Base-by-base conservation (phyloP, 805 yeast species). In the Candida loeiensis region DNA sequence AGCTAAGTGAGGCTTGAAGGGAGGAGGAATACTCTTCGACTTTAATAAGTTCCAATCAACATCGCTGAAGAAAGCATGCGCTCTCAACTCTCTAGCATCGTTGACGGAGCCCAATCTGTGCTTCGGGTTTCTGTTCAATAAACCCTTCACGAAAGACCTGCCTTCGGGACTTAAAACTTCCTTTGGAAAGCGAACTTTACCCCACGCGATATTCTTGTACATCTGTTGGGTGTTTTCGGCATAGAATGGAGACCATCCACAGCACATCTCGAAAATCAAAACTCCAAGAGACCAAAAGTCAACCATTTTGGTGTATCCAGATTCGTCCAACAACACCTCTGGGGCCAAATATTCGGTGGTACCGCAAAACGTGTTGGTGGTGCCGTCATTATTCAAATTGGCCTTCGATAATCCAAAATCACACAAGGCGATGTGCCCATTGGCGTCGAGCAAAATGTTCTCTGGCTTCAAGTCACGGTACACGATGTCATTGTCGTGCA, bases 241-340 rank as follows among this genome's bases (percentile, higher is more conserved):
- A 56, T 88, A 93, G 63, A 93, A 93, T 40, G 99, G 99, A 4
- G 96, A 85, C 99, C 98, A 93, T 37, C 99, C 99, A 68, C 98
- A 93, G 64, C 98, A 90, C 99, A 93, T 93, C 68, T 93, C 99
- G 64, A 93, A 93, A 34, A 93, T 89, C 43, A 93, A 71, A 18
- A 93, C 99, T 45, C 99, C 99, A 43, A 93, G 69, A 2, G 98
- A 90, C 99, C 99, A 93, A 55, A 93, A 93, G 63, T 93, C 99
- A 45, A 93, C 99, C 98, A 93, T 91, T 64, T 90, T 89, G 27
- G 98, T 93, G 67, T 93, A 93, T 13, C 99, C 99, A 40, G 86
- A 77, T 63, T 93, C 99, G 66, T 93, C 98, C 39, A 93, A 73
- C 50, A 93, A 72, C 13, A 93, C 95, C 63, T 93, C 99, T 2